Evolutionary conservation across 768 basidiomycete genomes (phyloP).

Genomic region (Cystofilobasidium capitatum): DNA sequence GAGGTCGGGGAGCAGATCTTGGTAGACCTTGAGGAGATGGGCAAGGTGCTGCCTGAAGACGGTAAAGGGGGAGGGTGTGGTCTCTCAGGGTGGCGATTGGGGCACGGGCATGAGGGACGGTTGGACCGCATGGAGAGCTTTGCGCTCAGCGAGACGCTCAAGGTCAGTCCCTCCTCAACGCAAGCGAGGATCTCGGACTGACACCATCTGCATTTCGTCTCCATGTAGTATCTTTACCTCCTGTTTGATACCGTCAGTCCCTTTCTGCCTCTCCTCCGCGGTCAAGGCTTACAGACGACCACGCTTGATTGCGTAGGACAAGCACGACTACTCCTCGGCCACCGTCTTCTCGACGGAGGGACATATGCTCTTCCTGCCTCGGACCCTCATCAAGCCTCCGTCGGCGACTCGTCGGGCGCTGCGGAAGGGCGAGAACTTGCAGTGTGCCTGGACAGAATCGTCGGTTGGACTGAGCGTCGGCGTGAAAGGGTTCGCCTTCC

Average conservation of each 20-base stretch:
- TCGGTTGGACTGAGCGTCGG: neutral
- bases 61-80: neutral
- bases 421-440: neutral
- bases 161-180: neutral
- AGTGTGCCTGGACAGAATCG: neutral
- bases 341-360: slow-evolving; percentile 26
- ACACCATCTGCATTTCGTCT: neutral
- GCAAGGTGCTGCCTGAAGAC: neutral
- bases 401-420: neutral
- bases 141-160: slow-evolving; percentile 22
- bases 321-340: neutral
- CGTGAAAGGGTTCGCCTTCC: neutral
- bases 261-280: too few relatives aligned
- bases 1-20: slow-evolving; percentile 21
- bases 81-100: neutral
- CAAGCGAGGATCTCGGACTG: neutral
- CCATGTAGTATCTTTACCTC: slow-evolving; percentile 22
- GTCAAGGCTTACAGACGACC: too few relatives aligned
- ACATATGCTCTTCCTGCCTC: slow-evolving; percentile 16
- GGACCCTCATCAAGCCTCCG: neutral
- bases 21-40: neutral
- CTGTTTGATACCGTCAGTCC: slow-evolving; percentile 15
- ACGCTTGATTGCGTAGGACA: neutral
- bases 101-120: neutral
- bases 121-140: slow-evolving; percentile 25